These are phyloP conservation scores for Rhypophila decipiens DNA, from an alignment of 495 filamentous ascomycete genomes.

Conservation along the genomic window DNA sequence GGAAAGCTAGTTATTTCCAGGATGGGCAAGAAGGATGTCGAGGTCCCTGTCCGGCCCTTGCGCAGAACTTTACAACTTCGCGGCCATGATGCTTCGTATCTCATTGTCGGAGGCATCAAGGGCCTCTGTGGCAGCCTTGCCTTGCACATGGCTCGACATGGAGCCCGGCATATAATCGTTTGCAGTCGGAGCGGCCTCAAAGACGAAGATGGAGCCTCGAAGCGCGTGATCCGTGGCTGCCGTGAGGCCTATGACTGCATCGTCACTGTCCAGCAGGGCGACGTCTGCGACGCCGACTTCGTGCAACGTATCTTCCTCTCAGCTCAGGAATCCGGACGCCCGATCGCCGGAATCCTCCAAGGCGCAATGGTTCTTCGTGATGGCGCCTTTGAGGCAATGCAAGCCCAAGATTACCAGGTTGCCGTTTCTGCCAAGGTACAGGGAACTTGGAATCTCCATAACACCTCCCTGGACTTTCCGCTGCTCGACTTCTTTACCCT, in stretches of 20 bases:
- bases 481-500: slow-evolving; percentile 54
- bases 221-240: background rate
- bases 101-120: slow-evolving; percentile 37
- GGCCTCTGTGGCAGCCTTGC: slow-evolving; percentile 36
- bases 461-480: background rate
- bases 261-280: background rate
- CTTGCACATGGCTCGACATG: slow-evolving; percentile 24
- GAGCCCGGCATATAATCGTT: slow-evolving; percentile 27
- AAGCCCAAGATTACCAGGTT: slow-evolving; percentile 17
- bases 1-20: slow-evolving; percentile 39
- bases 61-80: slow-evolving; percentile 21
- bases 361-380: slow-evolving; percentile 38
- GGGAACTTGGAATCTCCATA: slow-evolving; percentile 34
- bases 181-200: background rate
- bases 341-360: slow-evolving; percentile 23
- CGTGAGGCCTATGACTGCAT: background rate
- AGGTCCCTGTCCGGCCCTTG: slow-evolving; percentile 30
- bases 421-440: slow-evolving; percentile 37
- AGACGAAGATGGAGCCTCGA: background rate
- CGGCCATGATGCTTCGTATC: slow-evolving; percentile 22
- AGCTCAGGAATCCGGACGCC: slow-evolving; percentile 21
- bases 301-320: slow-evolving; percentile 2
- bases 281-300: background rate
- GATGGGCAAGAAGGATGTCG: slow-evolving; percentile 9
- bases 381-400: slow-evolving; percentile 27